Evolutionary conservation across 192 early-diverging fungal genomes (phyloP), one percentile per base, ranked within the genome.

Genomic region (Diversispora eburnea): DNA sequence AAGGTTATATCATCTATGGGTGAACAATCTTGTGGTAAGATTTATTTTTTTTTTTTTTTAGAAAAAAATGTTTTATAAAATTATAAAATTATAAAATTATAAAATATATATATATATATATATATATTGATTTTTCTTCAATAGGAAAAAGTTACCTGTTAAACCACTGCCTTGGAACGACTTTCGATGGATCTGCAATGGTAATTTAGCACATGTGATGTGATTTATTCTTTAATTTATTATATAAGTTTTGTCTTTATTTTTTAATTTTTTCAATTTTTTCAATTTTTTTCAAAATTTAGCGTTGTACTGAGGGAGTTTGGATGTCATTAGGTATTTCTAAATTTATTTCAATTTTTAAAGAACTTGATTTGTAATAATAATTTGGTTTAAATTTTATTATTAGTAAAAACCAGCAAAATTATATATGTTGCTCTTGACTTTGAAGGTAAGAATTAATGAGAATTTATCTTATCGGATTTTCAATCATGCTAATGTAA

Each of bases 281-380:
- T 49, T 13, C 13, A 49, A 13, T 49, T 0, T 49, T 49, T 7
- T 3, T n/a, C n/a, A n/a, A 49, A 49, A 49, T 12, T 70, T 41
- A 75, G 74, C 74, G 74, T 56, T 75, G 74, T 41, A 75, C 74
- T 8, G 74, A 75, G n/a, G 74, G 74, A 0, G 69, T 71, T 43
- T 71, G 69, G 69, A 71, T 71, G 69, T 71, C 69, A 5, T 43
- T 71, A 46, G 69, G 69, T 71, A 58, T 42, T 12, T 51, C 4
- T 5, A 33, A 0, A 7, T 25, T 52, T 45, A 2, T 9, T 12
- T 42, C 48, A 3, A 49, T 49, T 66, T 67, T 20, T 43, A 12
- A 45, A 3, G 13, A 43, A 43, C 9, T 25, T 7, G 7, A 3
- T 48, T 0, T 9, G 20, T 49, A 48, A 46, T 4, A 46, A 20